These are phyloP conservation scores for Dactylellina drechsleri DNA, from an alignment of 2,329 filamentous ascomycete genomes.

Conservation along the genomic window DNA sequence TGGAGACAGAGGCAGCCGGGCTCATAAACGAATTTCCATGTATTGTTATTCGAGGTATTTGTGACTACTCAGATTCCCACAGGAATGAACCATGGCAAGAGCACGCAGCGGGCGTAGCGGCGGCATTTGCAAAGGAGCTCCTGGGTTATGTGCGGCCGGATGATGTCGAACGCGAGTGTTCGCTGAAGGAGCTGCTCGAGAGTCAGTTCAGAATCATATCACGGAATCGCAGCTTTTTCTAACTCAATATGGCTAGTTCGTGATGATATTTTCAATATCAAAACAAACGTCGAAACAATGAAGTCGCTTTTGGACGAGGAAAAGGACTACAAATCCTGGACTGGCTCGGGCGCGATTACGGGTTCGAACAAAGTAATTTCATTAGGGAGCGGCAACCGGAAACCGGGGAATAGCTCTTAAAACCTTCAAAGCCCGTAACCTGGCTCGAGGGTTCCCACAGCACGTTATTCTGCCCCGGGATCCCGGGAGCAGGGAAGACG, in stretches of 20 bases:
- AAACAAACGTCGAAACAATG: no score
- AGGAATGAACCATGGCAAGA: constrained; percentile 56
- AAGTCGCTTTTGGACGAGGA: no score
- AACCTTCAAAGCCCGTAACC: constrained; percentile 60
- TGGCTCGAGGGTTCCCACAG: constrained; percentile 59
- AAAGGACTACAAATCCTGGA: no score
- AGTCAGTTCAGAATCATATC: background rate
- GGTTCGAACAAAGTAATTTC: background rate
- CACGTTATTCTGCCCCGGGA: no score
- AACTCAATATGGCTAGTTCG: no score
- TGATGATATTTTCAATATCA: no score
- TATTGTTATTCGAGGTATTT: no score
- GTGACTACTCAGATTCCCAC: constrained; percentile 56
- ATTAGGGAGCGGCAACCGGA: constrained; percentile 60
- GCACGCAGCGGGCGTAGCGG: constrained; percentile 45
- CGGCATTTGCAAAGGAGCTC: constrained; percentile 19
- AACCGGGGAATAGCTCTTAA: constrained; percentile 65
- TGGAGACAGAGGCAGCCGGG: no score
- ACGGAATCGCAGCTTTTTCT: background rate
- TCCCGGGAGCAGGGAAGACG: constrained; percentile 66
- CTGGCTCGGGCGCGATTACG: constrained; percentile 19
- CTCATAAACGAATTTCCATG: no score
- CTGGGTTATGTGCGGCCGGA: background rate
- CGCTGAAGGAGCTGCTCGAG: background rate
- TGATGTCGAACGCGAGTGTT: background rate